Base-by-base conservation (phyloP, 495 filamentous ascomycete genomes). In the Trichoderma reesei region DNA sequence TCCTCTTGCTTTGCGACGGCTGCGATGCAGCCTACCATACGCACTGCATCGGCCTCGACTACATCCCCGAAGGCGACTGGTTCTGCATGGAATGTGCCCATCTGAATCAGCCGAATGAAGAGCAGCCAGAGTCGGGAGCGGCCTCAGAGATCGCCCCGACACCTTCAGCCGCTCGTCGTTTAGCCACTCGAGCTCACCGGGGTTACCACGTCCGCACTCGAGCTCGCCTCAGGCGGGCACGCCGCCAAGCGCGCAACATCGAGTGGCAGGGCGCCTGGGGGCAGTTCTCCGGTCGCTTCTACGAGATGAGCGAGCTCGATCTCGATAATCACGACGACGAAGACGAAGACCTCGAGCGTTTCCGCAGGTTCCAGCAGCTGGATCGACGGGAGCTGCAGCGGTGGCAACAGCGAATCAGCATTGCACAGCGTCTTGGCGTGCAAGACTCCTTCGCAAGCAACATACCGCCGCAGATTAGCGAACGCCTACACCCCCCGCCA, bases 241-340 rank as follows among this genome's bases (percentile, higher is more conserved):
- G 80, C 63, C 75, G 71, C 46, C 74, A 75, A n/a, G 75, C 76
- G 61, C 74, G 79, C 18, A 76, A 76, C 14, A 77, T 82, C 63
- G 76, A 79, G 20, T 85, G 82, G 82, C 74, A 79, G 59, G 82
- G 81, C 11, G 76, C 82, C 38, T 85, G 82, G 82, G 81, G 77
- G 64, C 73, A 74, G 20, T 78, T 85, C 62, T 70, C 78, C 41
- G 78, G 76, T 20, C 72, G 77, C 14, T 71, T 85, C 60, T 83
- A 76, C 69, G 76, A 80, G 68, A 77, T 71, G 54, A 74, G 92
- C 11, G 86, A 89, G 65, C 66, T 97, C 44, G 92, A 97, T 69
- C 82, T 96, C 26, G 92, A 97, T 71, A 94, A 92, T 70, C 89
- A 90, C 13, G 93, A 92, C 69, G 89, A 91, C 66, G 88, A 93